Base-by-base conservation (phyloP, 306 rosid species). In the Acacia melanoxylon region DNA sequence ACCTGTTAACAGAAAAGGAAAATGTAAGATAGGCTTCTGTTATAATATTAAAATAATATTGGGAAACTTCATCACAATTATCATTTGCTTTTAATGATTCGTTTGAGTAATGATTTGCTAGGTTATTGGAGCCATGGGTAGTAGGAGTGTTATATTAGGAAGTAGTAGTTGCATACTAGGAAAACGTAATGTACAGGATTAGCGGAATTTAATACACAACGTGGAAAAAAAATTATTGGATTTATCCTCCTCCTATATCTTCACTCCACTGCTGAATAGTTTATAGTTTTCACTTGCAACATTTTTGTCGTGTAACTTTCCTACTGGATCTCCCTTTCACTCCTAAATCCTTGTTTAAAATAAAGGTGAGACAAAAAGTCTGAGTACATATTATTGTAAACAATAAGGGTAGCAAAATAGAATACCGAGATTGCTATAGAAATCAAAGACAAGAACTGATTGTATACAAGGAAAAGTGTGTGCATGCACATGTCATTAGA, bases 1-100 rank as follows among this genome's bases (percentile, higher is more conserved):
- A 95, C 99, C 98, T 93, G 89, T 58, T 14, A 76, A 74, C 35
- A 75, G 16, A 48, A 78, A 63, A 63, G 67, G 12, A 12, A 74
- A 42, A 74, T 16, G 54, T 68, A 66, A 81, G 41, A 67, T 15
- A 71, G 8, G 54, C 19, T 46, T 67, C 10, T 10, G 20, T 67
- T 8, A 6, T 29, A 29, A n/a, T n/a, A n/a, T n/a, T n/a, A n/a
- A n/a, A n/a, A 31, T 3, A 19, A 27, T 27, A 63, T 27, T 12
- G 68, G 20, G 13, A 19, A 20, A 7, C 40, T 63, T 63, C 13
- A 13, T 27, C 68, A 63, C 15, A 15, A 63, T 3, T 27, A 29
- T 63, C 68, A 27, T 27, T 63, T 14, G 68, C 40, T 63, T 63
- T 13, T 29, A 66, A 5, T 66, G 71, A 66, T 41, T 51, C 19